Conservation (phyloP, 163 green algal species). For the Scenedesmus sp. region DNA sequence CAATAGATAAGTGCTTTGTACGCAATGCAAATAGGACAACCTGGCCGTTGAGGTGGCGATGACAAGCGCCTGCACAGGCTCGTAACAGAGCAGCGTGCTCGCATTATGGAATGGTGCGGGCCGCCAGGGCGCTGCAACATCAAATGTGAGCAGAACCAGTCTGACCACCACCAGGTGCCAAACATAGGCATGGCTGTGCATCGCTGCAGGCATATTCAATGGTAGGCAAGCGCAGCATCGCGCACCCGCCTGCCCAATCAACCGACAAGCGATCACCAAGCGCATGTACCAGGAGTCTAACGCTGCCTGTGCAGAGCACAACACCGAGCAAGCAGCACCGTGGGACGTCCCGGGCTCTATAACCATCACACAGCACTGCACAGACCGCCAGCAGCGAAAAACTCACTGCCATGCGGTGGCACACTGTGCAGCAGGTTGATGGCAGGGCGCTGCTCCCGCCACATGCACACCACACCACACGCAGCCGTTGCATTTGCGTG, state of each 20-base stretch:
- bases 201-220: too few species aligned
- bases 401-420: background rate
- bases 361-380: background rate
- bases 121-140: too few species aligned
- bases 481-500: background rate
- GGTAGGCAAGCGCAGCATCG: too few species aligned
- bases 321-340: background rate
- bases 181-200: too few species aligned
- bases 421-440: background rate
- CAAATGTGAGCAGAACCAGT: too few species aligned
- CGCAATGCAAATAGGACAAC: too few species aligned
- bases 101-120: too few species aligned
- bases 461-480: background rate
- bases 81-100: too few species aligned
- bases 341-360: background rate
- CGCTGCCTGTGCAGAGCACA: background rate
- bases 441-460: background rate
- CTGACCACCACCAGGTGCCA: too few species aligned
- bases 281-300: background rate
- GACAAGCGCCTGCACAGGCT: too few species aligned
- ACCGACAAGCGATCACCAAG: background rate
- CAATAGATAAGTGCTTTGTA: too few species aligned
- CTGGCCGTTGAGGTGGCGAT: too few species aligned
- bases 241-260: background rate
- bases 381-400: background rate